phyloP scores from a whole-genome alignment of 192 early-diverging fungal genomes.

The Pilaira anomala region DNA sequence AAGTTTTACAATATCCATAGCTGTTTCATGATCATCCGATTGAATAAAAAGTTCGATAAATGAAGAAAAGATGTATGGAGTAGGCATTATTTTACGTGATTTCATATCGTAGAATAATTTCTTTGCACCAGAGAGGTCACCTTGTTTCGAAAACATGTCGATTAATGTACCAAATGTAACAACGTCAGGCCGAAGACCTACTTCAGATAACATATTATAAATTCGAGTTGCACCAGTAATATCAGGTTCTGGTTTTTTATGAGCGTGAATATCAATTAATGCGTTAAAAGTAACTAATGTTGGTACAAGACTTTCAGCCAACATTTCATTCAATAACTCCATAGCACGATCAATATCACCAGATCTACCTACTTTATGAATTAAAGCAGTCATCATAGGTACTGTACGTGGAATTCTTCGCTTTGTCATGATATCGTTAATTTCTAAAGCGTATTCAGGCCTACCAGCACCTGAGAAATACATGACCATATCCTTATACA shows the following conservation, averaged over 20 bases:
- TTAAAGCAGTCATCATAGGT: constrained; percentile 30
- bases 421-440: constrained; percentile 33
- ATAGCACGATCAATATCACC: constrained; percentile 30
- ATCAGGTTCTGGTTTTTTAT: constrained; percentile 34
- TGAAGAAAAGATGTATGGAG: constrained; percentile 26
- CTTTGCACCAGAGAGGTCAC: constrained; percentile 32
- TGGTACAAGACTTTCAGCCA: constrained; percentile 24
- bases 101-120: constrained; percentile 48
- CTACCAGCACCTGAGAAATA: constrained; percentile 29
- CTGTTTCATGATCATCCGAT: constrained; percentile 13
- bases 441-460: constrained; percentile 31
- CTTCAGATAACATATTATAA: constrained; percentile 38
- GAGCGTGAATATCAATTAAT: constrained; percentile 43
- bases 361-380: constrained; percentile 31
- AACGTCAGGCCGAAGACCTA: constrained; percentile 38
- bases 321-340: constrained; percentile 36
- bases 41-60: constrained; percentile 29
- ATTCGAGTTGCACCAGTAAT: constrained; percentile 39
- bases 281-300: constrained; percentile 44
- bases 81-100: constrained; percentile 33
- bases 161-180: constrained; percentile 50
- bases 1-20: constrained; percentile 16
- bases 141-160: constrained; percentile 43
- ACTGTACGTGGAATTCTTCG: constrained; percentile 20
- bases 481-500: constrained; percentile 33